Percentiles rank a stretch among this genome's conserved stretches.
Conservation (phyloP, 1,284 basidiomycete species). For the Amylostereum areolatum region DNA sequence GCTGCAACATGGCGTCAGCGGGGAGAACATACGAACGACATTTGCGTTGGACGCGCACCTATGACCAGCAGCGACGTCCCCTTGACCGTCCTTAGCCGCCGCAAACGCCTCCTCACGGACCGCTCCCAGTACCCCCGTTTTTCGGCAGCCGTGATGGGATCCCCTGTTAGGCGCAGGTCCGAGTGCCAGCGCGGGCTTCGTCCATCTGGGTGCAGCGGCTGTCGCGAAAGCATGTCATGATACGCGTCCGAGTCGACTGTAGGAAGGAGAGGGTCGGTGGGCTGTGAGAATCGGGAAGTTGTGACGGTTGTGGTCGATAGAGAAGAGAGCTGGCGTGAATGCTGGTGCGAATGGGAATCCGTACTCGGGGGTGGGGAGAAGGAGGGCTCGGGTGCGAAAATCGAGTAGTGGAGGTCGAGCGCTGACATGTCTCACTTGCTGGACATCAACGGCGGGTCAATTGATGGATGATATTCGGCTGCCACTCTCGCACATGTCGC, state of each 20-base stretch:
- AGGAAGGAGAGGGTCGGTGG: constrained; percentile 40
- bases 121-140: constrained; percentile 31
- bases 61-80: constrained; percentile 38
- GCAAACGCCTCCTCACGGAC: constrained; percentile 32
- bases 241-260: constrained; percentile 35
- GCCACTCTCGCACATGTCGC: too few relatives aligned
- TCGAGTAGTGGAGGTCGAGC: constrained; percentile 3
- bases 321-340: constrained; percentile 35
- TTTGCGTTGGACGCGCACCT: constrained; percentile 32
- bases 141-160: constrained; percentile 33
- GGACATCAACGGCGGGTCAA: too few relatives aligned
- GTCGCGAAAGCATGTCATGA: constrained; percentile 40
- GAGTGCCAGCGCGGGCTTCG: constrained; percentile 28
- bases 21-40: neutral
- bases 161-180: constrained; percentile 35
- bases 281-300: constrained; percentile 42
- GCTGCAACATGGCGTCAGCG: constrained; percentile 25
- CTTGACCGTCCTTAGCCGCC: constrained; percentile 32
- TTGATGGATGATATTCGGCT: too few relatives aligned
- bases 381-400: constrained; percentile 2
- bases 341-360: too few relatives aligned
- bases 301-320: constrained; percentile 43
- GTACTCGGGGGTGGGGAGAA: neutral
- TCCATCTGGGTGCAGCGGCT: constrained; percentile 35
- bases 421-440: too few relatives aligned